A percentile compares a stretch with the other conserved stretches of the same genome.
These are phyloP conservation scores for Capsicum pubescens DNA, from an alignment of 257 asterid genomes.

Conservation along the genomic window DNA sequence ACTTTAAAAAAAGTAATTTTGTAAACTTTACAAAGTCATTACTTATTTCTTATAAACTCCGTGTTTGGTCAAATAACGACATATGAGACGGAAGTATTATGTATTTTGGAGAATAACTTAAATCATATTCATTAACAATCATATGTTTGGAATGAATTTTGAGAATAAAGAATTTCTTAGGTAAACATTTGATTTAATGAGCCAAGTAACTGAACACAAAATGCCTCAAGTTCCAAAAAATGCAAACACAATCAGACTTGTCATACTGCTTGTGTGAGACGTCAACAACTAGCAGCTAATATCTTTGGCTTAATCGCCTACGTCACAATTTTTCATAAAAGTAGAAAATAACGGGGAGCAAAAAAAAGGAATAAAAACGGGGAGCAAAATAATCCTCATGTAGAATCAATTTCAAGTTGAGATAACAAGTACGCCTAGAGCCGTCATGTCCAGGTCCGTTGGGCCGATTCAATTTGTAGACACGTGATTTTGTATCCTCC, in stretches of 20 bases:
- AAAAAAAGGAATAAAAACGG: no score
- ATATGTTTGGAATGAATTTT: background rate
- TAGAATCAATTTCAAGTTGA: background rate
- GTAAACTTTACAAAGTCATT: no score
- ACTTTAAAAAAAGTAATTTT: no score
- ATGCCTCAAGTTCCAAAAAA: background rate
- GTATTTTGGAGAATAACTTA: no score
- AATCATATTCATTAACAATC: background rate
- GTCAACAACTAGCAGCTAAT: background rate
- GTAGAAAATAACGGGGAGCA: background rate
- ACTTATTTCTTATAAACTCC: no score
- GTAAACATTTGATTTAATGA: no score
- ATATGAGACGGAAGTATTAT: no score
- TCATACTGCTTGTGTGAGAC: background rate
- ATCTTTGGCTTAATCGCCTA: background rate
- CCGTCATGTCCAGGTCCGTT: no score
- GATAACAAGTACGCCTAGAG: background rate
- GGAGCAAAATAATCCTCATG: background rate
- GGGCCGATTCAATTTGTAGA: no score
- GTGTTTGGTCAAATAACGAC: no score
- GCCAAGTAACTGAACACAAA: background rate
- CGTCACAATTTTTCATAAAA: background rate
- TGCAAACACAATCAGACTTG: background rate
- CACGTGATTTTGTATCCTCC: no score
- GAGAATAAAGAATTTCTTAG: background rate